Conservation (phyloP, 129 eudicot genomes). For the Escallonia rubra region DNA sequence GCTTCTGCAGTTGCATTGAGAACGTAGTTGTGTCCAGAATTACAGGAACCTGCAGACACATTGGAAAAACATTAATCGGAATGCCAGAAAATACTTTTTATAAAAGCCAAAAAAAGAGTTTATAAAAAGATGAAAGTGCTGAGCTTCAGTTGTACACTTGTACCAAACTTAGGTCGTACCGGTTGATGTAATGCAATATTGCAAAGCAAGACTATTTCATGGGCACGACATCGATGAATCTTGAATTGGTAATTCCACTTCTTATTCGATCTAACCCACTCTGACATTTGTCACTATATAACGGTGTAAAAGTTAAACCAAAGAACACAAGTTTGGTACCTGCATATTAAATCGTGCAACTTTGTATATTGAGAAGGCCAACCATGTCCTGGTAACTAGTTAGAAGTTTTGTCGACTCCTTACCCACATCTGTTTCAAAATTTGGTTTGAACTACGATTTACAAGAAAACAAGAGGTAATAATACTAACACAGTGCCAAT, state of each 20-base stretch:
- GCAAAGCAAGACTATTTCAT: too few relatives aligned
- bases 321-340: conserved; percentile 23
- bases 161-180: not conserved
- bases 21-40: conserved; percentile 84
- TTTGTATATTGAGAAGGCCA: conserved; percentile 85
- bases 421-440: conserved; percentile 74
- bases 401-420: conserved; percentile 82
- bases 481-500: not conserved
- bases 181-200: too few relatives aligned
- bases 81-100: not conserved
- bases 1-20: conserved; percentile 79
- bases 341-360: conserved; percentile 88
- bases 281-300: not conserved
- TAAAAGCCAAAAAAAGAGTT: not conserved
- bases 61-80: too few relatives aligned
- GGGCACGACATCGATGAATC: too few relatives aligned
- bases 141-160: not conserved
- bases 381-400: conserved; percentile 98
- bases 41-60: conserved; percentile 60
- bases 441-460: conserved; percentile 9
- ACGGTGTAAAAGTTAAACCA: too few relatives aligned
- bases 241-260: not conserved
- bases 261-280: not conserved
- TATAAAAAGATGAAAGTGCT: not conserved
- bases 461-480: not conserved